These are phyloP conservation scores for Trametes versicolor DNA, from an alignment of 1,284 basidiomycete species.

Conservation along the genomic window DNA sequence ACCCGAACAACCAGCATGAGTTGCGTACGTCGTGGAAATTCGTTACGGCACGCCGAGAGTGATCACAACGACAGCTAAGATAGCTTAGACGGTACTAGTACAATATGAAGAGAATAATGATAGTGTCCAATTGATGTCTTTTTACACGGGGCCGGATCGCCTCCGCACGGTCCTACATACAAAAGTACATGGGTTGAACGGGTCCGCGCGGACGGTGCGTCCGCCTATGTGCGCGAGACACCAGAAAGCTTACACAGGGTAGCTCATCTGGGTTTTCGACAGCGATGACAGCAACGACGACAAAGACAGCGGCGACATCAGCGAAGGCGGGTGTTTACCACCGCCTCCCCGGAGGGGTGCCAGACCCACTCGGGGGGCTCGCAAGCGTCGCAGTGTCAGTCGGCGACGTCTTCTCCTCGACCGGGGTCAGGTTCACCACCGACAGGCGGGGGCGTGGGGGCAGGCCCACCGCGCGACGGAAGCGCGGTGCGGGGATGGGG, in stretches of 20 bases:
- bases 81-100: slow-evolving; percentile 1
- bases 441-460: slow-evolving; percentile 43
- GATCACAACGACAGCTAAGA: not conserved
- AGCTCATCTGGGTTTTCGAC: not conserved
- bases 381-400: slow-evolving; percentile 27
- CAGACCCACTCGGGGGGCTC: slow-evolving; percentile 30
- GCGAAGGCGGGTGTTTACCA: slow-evolving; percentile 16
- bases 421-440: slow-evolving; percentile 48
- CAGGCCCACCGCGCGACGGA: slow-evolving; percentile 38
- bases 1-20: no score
- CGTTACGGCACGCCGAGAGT: no score
- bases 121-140: slow-evolving; percentile 24
- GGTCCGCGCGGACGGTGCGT: not conserved
- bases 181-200: slow-evolving; percentile 1
- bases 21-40: no score
- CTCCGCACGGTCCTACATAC: slow-evolving; percentile 7
- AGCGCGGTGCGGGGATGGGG: slow-evolving; percentile 25
- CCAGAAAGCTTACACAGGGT: slow-evolving; percentile 6
- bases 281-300: not conserved
- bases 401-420: slow-evolving; percentile 37
- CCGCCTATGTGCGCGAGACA: not conserved
- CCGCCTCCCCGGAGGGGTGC: slow-evolving; percentile 28
- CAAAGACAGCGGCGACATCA: not conserved
- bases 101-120: slow-evolving; percentile 27
- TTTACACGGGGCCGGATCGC: slow-evolving; percentile 17